Evolutionary conservation across 306 rosid species (phyloP), one percentile per base, ranked within the genome.

Genomic region (Albizia julibrissin): DNA sequence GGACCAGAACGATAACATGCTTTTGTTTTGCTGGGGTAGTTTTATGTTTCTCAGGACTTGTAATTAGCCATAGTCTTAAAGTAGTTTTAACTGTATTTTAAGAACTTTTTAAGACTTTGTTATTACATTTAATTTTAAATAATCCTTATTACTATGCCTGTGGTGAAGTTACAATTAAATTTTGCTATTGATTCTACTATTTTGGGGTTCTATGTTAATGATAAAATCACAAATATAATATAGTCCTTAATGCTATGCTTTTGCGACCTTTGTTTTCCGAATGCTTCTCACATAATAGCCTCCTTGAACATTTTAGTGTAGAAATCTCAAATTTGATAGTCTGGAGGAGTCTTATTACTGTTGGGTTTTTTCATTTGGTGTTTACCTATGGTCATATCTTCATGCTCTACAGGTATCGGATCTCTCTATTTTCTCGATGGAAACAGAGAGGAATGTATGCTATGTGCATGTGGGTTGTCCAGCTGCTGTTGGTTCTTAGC

Each of bases 401-500:
- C 76, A 65, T 87, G 75, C 75, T 70, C 69, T 62, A 64, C 86
- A 95, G 99, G 98, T 92, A 87, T 80, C 97, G 98, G 13, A 87
- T 95, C 79, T 87, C 96, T 74, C 79, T 95, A 52, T 89, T 82
- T 86, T 90, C 98, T 39, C 86, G 87, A 78, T 93, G 99, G 98
- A 95, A 95, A 89, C 99, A 89, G 85, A 89, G 99, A 88, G 99
- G 97, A 85, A 95, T 95, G 99, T 95, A 91, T 87, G 99, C 99
- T 78, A 83, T 87, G 86, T 95, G 99, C 92, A 85, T 93, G 91
- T 95, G 98, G 99, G 90, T 96, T 83, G 97, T 93, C 75, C 98
- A 95, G 86, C 86, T 95, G 91, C 90, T 95, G 81, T 87, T 95
- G 86, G 92, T 90, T 85, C 92, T 95, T 72, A 92, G 98, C 90